Conservation (phyloP, 805 yeast species). For the Millerago galiae region DNA sequence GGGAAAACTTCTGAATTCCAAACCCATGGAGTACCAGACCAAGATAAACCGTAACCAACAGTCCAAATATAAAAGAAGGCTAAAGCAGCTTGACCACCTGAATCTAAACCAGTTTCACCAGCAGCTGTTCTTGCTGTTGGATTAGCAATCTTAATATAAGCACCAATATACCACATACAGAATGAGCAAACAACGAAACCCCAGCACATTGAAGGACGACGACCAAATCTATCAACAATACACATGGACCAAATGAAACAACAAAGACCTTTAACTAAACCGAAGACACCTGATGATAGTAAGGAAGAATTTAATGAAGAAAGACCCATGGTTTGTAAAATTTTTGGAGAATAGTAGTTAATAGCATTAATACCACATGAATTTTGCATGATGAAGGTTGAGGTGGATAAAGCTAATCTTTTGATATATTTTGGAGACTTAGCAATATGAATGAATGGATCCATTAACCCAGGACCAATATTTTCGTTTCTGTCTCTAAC, state of each 20-base stretch:
- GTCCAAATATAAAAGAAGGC: slow-evolving; percentile 32
- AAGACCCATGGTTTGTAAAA: slow-evolving; percentile 44
- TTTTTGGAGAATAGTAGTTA: slow-evolving; percentile 47
- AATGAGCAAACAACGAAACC: slow-evolving; percentile 35
- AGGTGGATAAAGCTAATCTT: slow-evolving; percentile 31
- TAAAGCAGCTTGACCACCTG: slow-evolving; percentile 39
- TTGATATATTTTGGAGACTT: slow-evolving; percentile 27
- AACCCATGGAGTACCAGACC: slow-evolving; percentile 46
- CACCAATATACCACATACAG: slow-evolving; percentile 44
- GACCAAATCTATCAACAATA: slow-evolving; percentile 41
- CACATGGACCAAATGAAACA: slow-evolving; percentile 35
- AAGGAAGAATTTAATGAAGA: slow-evolving; percentile 38
- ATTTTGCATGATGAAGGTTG: slow-evolving; percentile 35
- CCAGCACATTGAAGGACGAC: slow-evolving; percentile 35
- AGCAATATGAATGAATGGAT: slow-evolving; percentile 26
- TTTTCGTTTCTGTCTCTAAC: slow-evolving; percentile 19
- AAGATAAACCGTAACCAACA: slow-evolving; percentile 35
- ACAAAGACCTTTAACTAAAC: slow-evolving; percentile 43
- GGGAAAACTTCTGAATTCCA: slow-evolving; percentile 41
- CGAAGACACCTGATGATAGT: slow-evolving; percentile 48
- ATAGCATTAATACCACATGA: slow-evolving; percentile 45
- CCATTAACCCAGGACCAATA: slow-evolving; percentile 33
- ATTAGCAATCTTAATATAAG: slow-evolving; percentile 30
- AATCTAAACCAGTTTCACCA: slow-evolving; percentile 27
- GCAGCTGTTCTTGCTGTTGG: not conserved